Percentiles rank a stretch among this genome's conserved stretches.
Conservation (phyloP, 2,329 filamentous ascomycete species). For the Aspergillus calidoustus region DNA sequence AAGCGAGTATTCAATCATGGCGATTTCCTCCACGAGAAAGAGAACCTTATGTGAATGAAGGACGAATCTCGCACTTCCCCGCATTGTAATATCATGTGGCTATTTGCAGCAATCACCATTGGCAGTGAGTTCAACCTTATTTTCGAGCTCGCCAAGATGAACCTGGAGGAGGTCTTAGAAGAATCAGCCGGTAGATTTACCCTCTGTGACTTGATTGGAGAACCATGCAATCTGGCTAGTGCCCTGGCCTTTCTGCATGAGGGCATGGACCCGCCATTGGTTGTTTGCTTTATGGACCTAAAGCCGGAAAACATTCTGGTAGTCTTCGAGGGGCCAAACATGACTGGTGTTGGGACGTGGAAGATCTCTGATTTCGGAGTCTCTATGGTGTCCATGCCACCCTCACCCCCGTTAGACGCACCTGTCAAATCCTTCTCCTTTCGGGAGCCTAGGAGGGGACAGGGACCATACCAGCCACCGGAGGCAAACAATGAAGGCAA, state of each 20-base stretch:
- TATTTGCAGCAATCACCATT: constrained; percentile 17
- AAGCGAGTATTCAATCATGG: constrained; percentile 13
- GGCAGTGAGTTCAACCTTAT: constrained; percentile 24
- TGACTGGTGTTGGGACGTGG: constrained; percentile 26
- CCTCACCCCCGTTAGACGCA: background rate
- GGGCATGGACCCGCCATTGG: background rate
- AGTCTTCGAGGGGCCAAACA: constrained; percentile 15
- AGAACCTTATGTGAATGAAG: constrained; percentile 12
- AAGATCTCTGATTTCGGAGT: constrained; percentile 32
- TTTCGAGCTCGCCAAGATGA: constrained; percentile 22
- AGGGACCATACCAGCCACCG: constrained; percentile 20
- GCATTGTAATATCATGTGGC: constrained; percentile 17
- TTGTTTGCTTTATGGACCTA: constrained; percentile 25
- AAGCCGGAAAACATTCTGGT: constrained; percentile 32
- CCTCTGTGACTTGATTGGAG: constrained; percentile 18
- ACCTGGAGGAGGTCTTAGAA: constrained; percentile 23
- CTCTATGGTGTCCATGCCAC: constrained; percentile 17
- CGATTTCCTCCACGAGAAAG: constrained; percentile 20
- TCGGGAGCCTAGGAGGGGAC: background rate
- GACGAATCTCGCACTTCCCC: constrained; percentile 2
- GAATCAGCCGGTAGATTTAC: background rate
- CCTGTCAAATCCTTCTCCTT: background rate
- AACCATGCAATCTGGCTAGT: constrained; percentile 19
- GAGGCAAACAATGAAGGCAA: constrained; percentile 7
- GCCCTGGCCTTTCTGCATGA: constrained; percentile 23